These are phyloP conservation scores for Exophiala xenobiotica DNA, from an alignment of 2,329 filamentous ascomycete species.

Conservation along the genomic window DNA sequence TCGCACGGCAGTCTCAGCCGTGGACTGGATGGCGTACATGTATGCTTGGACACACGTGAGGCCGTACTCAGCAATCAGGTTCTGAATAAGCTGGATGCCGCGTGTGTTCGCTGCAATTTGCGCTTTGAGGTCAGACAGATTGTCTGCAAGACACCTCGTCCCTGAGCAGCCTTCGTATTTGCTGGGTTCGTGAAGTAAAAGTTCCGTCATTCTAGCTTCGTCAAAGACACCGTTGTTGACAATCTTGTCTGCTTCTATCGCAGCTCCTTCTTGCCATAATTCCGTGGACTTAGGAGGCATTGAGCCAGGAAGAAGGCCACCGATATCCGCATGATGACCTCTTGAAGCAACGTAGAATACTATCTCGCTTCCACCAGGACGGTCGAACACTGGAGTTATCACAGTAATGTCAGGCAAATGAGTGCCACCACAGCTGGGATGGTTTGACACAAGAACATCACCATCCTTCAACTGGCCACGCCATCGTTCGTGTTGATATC, in stretches of 20 bases:
- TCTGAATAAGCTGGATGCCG: slow-evolving; percentile 39
- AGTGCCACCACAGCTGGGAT: slow-evolving; percentile 77
- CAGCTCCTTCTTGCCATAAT: slow-evolving; percentile 50
- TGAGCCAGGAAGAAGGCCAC: slow-evolving; percentile 33
- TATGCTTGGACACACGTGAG: slow-evolving; percentile 40
- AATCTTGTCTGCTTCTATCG: slow-evolving; percentile 43
- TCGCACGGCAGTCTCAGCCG: slow-evolving; percentile 37
- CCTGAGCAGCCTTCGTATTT: slow-evolving; percentile 17
- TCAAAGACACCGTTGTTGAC: slow-evolving; percentile 38
- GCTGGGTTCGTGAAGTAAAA: slow-evolving; percentile 31
- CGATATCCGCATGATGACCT: slow-evolving; percentile 70
- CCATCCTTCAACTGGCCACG: slow-evolving; percentile 69
- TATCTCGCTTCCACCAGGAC: slow-evolving; percentile 65
- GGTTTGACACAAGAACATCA: slow-evolving; percentile 76
- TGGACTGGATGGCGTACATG: slow-evolving; percentile 41
- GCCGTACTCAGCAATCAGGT: slow-evolving; percentile 38
- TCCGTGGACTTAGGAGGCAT: slow-evolving; percentile 48
- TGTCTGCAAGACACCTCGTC: slow-evolving; percentile 38
- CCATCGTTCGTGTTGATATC: slow-evolving; percentile 75
- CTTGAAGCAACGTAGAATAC: slow-evolving; percentile 77
- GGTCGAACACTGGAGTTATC: slow-evolving; percentile 70
- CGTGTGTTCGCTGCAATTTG: slow-evolving; percentile 46
- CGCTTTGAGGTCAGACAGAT: slow-evolving; percentile 47
- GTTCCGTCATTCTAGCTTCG: slow-evolving; percentile 35
- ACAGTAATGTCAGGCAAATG: slow-evolving; percentile 78